Percentiles rank a stretch among this genome's conserved stretches.
These are phyloP conservation scores for Vanderwaltozyma tropicalis DNA, from an alignment of 805 yeast genomes.

Conservation along the genomic window DNA sequence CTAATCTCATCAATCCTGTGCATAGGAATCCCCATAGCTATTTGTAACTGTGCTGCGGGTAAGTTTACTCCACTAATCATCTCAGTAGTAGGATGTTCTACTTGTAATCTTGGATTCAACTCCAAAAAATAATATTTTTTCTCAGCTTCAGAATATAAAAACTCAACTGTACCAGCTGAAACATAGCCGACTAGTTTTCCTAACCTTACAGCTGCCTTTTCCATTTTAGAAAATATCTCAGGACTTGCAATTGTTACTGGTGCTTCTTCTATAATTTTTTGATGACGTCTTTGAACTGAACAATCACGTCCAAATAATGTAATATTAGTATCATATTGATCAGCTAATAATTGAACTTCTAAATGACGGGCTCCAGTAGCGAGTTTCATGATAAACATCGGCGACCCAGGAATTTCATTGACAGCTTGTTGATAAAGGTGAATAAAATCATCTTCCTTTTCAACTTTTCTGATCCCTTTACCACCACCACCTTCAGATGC, in stretches of 20 bases:
- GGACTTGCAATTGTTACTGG: constrained; percentile 91
- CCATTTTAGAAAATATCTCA: constrained; percentile 84
- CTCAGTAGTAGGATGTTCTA: constrained; percentile 99
- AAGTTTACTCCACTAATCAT: constrained; percentile 98
- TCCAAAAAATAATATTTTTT: constrained; percentile 94
- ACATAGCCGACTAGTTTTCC: constrained; percentile 97
- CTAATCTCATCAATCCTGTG: constrained; percentile 91
- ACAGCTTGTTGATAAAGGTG: constrained; percentile 85
- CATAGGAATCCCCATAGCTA: constrained; percentile 99
- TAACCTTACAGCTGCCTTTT: constrained; percentile 91
- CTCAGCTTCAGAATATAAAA: constrained; percentile 85
- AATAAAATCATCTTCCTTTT: constrained; percentile 65
- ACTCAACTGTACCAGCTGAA: constrained; percentile 98
- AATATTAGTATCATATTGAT: constrained; percentile 95
- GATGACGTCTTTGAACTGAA: constrained; percentile 99
- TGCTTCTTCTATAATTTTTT: constrained; percentile 97
- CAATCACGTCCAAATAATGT: constrained; percentile 98
- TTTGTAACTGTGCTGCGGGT: constrained; percentile 97
- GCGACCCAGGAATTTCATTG: constrained; percentile 97
- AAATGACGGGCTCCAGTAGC: constrained; percentile 97
- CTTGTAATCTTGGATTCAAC: constrained; percentile 96
- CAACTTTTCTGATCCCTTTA: constrained; percentile 97
- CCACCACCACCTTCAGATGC: constrained; percentile 99
- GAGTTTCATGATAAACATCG: constrained; percentile 92
- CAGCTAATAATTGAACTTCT: constrained; percentile 95